Conservation (phyloP, 768 basidiomycete genomes). For the Leccinum subtestaceum region DNA sequence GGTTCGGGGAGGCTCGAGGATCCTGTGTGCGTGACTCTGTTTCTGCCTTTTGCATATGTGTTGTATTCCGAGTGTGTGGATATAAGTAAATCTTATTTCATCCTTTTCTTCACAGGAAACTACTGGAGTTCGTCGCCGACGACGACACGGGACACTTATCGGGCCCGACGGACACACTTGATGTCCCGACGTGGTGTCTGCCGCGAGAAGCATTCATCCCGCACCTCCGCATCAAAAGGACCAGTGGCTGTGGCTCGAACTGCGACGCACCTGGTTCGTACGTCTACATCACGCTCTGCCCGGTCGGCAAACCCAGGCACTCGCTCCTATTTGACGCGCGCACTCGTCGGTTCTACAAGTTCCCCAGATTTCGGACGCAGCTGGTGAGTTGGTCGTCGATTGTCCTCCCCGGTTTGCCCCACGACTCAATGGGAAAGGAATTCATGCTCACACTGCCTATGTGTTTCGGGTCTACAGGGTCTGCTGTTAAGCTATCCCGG, state of each 20-base stretch:
- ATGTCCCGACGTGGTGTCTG: slow-evolving; percentile 16
- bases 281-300: slow-evolving; percentile 14
- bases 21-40: slow-evolving; percentile 13
- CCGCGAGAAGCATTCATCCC: slow-evolving; percentile 12
- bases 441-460: not conserved
- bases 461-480: slow-evolving; percentile 4
- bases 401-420: not conserved
- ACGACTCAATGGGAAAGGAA: not conserved
- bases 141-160: slow-evolving; percentile 16
- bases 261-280: slow-evolving; percentile 12
- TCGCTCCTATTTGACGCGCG: slow-evolving; percentile 16
- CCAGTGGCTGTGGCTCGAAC: not conserved
- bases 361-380: slow-evolving; percentile 17
- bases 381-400: slow-evolving; percentile 2
- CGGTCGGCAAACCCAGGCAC: slow-evolving; percentile 10
- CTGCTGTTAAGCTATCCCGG: slow-evolving; percentile 17
- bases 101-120: slow-evolving; percentile 5
- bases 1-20: slow-evolving; percentile 5
- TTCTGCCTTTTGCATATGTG: not conserved
- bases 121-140: slow-evolving; percentile 19
- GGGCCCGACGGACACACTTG: slow-evolving; percentile 6
- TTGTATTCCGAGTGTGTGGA: not conserved
- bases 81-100: not conserved
- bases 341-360: slow-evolving; percentile 20
- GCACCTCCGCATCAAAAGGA: slow-evolving; percentile 6